Evolutionary conservation across 1,284 basidiomycete genomes (phyloP), one percentile per base, ranked within the genome.

Genomic region (Trametes sp.): DNA sequence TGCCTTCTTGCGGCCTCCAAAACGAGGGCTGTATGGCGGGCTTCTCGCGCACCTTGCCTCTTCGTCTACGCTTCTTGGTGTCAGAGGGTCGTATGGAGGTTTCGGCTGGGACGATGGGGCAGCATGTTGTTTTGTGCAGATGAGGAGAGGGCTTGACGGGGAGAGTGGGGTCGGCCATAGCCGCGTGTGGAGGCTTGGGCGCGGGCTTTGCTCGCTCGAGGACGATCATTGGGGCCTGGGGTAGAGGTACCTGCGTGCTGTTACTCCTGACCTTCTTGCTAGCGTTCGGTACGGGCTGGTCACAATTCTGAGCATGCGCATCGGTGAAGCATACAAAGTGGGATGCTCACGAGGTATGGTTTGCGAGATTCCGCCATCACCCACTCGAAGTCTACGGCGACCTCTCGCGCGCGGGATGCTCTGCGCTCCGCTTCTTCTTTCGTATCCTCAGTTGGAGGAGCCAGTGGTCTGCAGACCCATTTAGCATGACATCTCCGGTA

Each of bases 321-420:
- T n/a, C n/a, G n/a, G n/a, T n/a, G n/a, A n/a, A 41, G 19, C 16
- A 41, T 41, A 23, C 6, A 24, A 23, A 10, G 24, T 45, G 10
- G 23, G 44, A 16, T 45, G 67, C 76, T 57, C 56, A 78, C 77
- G 10, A 51, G 28, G 44, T 61, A 60, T 21, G 66, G 50, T 42
- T 61, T 69, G 8, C 41, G 61, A 5, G 73, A 73, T 53, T 73
- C 68, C 11, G 42, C 29, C 9, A 73, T 33, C 24, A 78, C 57
- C 71, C 72, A 74, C 3, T 64, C 62, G 14, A 70, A 64, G 48
- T 78, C 76, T 11, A 78, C 76, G 4, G 76, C 76, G n/a, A 67
- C 67, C 4, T 68, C 72, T 14, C 62, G 65, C 0, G 76, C 76
- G 14, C 70, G 73, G 4, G 66, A 46, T 7, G 64, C 66, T 28